Base-by-base conservation (phyloP, 2,329 filamentous ascomycete genomes). In the Cadophora luteo-olivacea region DNA sequence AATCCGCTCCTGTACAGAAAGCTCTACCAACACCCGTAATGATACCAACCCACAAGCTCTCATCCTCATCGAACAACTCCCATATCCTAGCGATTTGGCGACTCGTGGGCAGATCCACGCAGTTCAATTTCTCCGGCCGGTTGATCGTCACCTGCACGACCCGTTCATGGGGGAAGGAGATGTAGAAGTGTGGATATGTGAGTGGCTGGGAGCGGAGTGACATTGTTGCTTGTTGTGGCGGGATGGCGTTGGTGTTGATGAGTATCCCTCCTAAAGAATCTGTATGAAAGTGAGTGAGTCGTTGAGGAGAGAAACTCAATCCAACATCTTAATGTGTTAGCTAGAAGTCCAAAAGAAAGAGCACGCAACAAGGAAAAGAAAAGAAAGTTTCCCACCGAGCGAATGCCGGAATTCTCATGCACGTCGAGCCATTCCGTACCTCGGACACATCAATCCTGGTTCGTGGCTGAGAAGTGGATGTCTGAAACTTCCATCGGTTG, bases 1-100 rank as follows among this genome's bases (percentile, higher is more conserved):
- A 82, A 76, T 92, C 90, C 48, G 88, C 88, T 14, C 90, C 90
- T 0, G 89, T 87, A 77, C 88, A 91, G 74, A 92, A 92, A 0
- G 89, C 88, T 14, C 87, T 81, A 0, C 88, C 89, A 0, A 81
- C 79, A 24, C 90, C 90, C 0, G 89, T 91, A 58, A 92, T 76
- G 1, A 92, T 83, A 58, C 87, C 89, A 74, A 87, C 88, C 52
- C 86, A 90, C 8, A 86, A 75, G 1, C 52, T 65, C 36, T 57
- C 63, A 58, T 65, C 63, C 19, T 65, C 24, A 36, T 65, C 63
- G n/a, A 65, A 65, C 4, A 51, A 24, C 38, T 65, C 63, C 63
- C 63, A 65, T 16, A 65, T 36, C 52, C 52, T 58, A 22, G 33
- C 24, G 38, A 65, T 65, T 24, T 57, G 29, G 74, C 69, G 66